Evolutionary conservation across 306 rosid genomes (phyloP), one percentile per base, ranked within the genome.

Genomic region (Cicer bijugum): DNA sequence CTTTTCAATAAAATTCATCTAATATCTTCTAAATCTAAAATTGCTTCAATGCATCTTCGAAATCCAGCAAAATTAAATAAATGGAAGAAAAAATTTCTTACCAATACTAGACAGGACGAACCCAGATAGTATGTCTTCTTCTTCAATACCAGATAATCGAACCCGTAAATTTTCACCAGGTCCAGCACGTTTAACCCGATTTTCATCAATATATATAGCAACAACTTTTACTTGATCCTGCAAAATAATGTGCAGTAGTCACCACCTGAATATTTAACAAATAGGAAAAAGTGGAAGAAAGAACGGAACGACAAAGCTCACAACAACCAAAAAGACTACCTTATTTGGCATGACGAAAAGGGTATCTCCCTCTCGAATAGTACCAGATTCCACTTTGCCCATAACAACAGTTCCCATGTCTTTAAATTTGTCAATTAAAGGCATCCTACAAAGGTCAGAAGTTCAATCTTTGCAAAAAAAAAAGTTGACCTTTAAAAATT

Each of bases 331-430:
- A 62, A 46, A 35, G 47, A 20, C 8, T 35, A 95, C 99, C 99
- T 92, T 95, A 80, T 95, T 95, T 80, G 99, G 99, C 97, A 95
- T 95, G 63, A 95, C 59, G 83, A 85, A 51, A 82, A 95, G 42
- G 44, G 96, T 81, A 75, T 91, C 97, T 7, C 99, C 99, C 82
- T 92, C 97, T 5, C 83, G 75, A 59, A 90, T 77, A 4, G 82
- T 79, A 50, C 99, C 99, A 82, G 93, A 95, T 86, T 95, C 99
- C 70, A 92, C 92, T 85, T 95, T 95, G 9, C 99, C 99, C 99
- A 95, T 91, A 67, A 90, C 87, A 65, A 88, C 91, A 58, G 97
- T 92, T 81, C 97, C 99, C 99, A 90, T 90, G 83, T 92, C 99
- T 81, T 88, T 95, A 80, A 95, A 95, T 77, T 86, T 95, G 87